A percentile compares a stretch with the other conserved stretches of the same genome.
These are phyloP conservation scores for Byssothecium circinans DNA, from an alignment of 2,329 filamentous ascomycete genomes.

Conservation along the genomic window DNA sequence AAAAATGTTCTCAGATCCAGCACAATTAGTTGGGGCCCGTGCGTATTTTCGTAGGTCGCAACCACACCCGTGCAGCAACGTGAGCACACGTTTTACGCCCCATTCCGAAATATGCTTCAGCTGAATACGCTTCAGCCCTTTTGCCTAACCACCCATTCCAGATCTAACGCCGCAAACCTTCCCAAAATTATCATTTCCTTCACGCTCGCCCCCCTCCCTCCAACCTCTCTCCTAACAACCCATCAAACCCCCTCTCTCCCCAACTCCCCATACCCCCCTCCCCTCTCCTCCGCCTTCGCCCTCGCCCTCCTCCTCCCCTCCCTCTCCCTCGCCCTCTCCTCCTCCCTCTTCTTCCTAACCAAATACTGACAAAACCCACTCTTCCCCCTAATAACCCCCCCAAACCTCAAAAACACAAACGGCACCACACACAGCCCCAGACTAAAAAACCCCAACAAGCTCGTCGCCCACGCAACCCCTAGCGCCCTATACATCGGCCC, in stretches of 20 bases:
- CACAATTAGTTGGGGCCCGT: too few relatives aligned
- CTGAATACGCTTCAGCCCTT: too few relatives aligned
- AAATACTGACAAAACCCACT: conserved; percentile 66
- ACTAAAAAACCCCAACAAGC: conserved; percentile 53
- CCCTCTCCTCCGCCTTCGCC: conserved; percentile 9
- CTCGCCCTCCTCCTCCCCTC: conserved; percentile 15
- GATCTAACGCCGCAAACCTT: too few relatives aligned
- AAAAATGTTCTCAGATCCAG: too few relatives aligned
- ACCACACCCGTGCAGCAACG: too few relatives aligned
- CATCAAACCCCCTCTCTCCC: background rate
- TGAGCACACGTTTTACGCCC: too few relatives aligned
- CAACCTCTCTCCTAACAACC: too few relatives aligned
- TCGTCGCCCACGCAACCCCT: conserved; percentile 68
- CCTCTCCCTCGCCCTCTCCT: conserved; percentile 23
- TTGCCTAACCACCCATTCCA: too few relatives aligned
- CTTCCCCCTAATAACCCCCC: conserved; percentile 56
- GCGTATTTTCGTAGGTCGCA: too few relatives aligned
- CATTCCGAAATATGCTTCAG: too few relatives aligned
- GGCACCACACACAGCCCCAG: conserved; percentile 58
- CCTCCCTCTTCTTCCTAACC: conserved; percentile 41
- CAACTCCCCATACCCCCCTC: conserved; percentile 15
- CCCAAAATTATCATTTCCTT: too few relatives aligned
- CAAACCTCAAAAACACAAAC: conserved; percentile 61
- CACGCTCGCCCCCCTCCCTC: too few relatives aligned
- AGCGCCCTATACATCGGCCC: conserved; percentile 65